These are phyloP conservation scores for Diplocarpon mali DNA, from an alignment of 2,329 filamentous ascomycete species.

Conservation along the genomic window DNA sequence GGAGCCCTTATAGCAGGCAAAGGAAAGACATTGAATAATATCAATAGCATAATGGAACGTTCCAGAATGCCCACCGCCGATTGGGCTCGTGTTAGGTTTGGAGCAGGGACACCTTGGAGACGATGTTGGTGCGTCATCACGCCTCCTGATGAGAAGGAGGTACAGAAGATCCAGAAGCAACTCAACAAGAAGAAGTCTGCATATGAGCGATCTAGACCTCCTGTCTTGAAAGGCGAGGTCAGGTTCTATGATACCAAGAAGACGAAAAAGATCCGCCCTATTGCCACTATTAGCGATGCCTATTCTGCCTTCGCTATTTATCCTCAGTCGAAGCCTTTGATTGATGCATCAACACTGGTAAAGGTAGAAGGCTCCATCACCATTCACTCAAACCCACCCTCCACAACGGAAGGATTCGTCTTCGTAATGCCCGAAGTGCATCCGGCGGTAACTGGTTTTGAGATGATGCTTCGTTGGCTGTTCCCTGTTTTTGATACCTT, in stretches of 20 bases:
- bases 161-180: conserved; percentile 71
- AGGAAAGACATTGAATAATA: conserved; percentile 80
- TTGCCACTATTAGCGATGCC: conserved; percentile 82
- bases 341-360: conserved; percentile 86
- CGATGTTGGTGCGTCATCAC: conserved; percentile 94
- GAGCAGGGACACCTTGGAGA: conserved; percentile 89
- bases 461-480: conserved; percentile 86
- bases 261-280: conserved; percentile 81
- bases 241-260: conserved; percentile 89
- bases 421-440: conserved; percentile 96
- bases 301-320: conserved; percentile 94
- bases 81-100: conserved; percentile 92
- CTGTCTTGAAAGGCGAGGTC: conserved; percentile 72
- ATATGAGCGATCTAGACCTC: conserved; percentile 62
- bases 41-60: conserved; percentile 77
- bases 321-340: conserved; percentile 83
- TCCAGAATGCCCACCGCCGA: conserved; percentile 69
- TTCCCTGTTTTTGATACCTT: conserved; percentile 95
- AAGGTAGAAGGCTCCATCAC: conserved; percentile 90
- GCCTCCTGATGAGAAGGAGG: conserved; percentile 89
- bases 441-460: conserved; percentile 85
- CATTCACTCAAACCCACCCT: conserved; percentile 69
- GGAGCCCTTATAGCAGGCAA: conserved; percentile 92
- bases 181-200: conserved; percentile 70
- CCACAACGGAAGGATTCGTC: conserved; percentile 81